A percentile compares a stretch with the other conserved stretches of the same genome.
These are phyloP conservation scores for Tricholoma flavovirens DNA, from an alignment of 768 basidiomycete genomes.

Conservation along the genomic window DNA sequence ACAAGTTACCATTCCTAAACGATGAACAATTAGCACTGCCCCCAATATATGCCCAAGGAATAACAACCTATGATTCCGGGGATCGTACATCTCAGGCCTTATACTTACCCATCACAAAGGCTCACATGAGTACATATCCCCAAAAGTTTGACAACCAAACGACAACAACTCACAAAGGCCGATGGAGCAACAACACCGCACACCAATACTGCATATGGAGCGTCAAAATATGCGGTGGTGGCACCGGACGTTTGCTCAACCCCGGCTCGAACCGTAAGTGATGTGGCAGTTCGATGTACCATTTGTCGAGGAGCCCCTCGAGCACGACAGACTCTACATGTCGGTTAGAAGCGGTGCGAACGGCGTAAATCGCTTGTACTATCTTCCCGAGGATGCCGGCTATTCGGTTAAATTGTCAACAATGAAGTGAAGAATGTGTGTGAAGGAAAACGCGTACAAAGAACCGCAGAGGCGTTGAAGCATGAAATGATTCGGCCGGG, in stretches of 20 bases:
- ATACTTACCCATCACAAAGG: constrained; percentile 29
- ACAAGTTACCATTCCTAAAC: constrained; percentile 7
- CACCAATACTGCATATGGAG: constrained; percentile 89
- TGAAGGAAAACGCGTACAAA: constrained; percentile 49
- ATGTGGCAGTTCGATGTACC: constrained; percentile 67
- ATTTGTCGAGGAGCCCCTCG: constrained; percentile 63
- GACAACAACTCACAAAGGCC: constrained; percentile 60
- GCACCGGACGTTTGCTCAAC: constrained; percentile 34
- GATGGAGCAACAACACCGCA: constrained; percentile 64
- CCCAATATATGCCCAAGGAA: not conserved
- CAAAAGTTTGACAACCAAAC: not conserved
- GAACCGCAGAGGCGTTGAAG: constrained; percentile 65
- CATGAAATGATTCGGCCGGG: constrained; percentile 60
- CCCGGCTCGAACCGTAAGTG: constrained; percentile 61
- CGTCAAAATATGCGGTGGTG: constrained; percentile 62
- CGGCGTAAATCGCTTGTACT: constrained; percentile 66
- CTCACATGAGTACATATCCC: constrained; percentile 7
- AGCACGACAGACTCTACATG: constrained; percentile 52
- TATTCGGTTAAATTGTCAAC: constrained; percentile 22
- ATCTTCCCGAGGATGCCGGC: constrained; percentile 66
- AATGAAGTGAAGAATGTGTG: not conserved
- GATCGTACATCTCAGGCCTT: constrained; percentile 24
- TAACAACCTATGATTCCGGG: constrained; percentile 32
- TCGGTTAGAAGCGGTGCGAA: constrained; percentile 49
- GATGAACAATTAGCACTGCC: not conserved